Evolutionary conservation across 768 basidiomycete species (phyloP), one percentile per base, ranked within the genome.

Genomic region (Tephrocybe sp.): DNA sequence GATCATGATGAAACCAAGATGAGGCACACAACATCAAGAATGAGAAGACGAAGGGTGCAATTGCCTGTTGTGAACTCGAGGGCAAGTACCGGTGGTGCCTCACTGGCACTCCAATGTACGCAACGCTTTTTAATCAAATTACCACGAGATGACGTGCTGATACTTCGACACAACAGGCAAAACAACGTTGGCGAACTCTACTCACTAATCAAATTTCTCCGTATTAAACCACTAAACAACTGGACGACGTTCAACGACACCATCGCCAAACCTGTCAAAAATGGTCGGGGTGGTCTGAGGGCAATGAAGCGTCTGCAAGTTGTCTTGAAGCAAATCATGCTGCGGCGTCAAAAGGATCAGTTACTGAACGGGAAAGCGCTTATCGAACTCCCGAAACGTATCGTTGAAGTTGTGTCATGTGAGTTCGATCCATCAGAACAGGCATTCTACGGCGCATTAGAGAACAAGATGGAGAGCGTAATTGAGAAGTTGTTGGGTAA

Each of bases 1-100:
- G 13, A 9, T 32, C 8, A 32, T 36, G 13, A 25, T 19, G 15
- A 11, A 46, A 4, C 22, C 44, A 44, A 90, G 94, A 97, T 61
- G 93, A 97, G 61, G 94, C 94, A 0, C 94, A 97, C 63, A 90
- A 87, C 58, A 96, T 97, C 73, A 96, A 95, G 75, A 92, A 94
- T 60, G 75, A 82, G 42, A 84, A 76, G 28, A 89, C 87, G 0
- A 89, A 92, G 61, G 80, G 80, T 25, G 83, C 91, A 2, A 72
- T 84, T 30, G 92, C 90, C 0, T 92, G 91, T 52, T 89, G 83
- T 52, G 87, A 75, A 5, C 72, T 96, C n/a, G 66, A 84, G 39
- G 78, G 80, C 12, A 90, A 88, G 60, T 93, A 79, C 65, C 76
- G 89, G 45, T 97, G 94, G 94, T 90, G 87, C 64, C 69, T 95